phyloP scores from a whole-genome alignment of 148 eudicot genomes.

The Amaranthus hypochondriacus region DNA sequence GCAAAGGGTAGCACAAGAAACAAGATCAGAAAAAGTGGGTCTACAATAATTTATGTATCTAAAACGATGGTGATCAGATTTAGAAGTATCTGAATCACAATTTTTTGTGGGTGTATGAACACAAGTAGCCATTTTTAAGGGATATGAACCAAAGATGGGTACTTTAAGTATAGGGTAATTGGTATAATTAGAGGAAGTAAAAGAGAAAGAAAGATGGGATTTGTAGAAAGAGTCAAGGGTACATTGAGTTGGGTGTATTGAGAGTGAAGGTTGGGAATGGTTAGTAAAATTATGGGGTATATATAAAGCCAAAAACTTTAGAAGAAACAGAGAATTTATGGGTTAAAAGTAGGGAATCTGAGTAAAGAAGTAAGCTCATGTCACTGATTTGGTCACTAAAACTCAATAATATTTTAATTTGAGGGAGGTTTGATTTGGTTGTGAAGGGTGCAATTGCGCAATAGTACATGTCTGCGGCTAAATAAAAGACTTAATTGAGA shows the following conservation, averaged over 20 bases:
- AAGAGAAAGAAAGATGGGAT: not conserved
- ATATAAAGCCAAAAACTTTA: not conserved
- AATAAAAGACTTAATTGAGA: no score
- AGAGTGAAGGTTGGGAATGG: slow-evolving; percentile 14
- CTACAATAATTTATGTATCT: slow-evolving; percentile 26
- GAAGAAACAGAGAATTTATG: slow-evolving; percentile 1
- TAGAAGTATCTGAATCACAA: slow-evolving; percentile 30
- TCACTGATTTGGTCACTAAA: slow-evolving; percentile 29
- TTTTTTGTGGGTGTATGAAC: slow-evolving; percentile 31
- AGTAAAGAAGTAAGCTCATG: slow-evolving; percentile 23
- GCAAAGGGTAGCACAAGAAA: slow-evolving; percentile 30
- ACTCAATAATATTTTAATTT: no score
- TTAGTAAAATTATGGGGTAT: not conserved
- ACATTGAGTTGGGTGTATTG: not conserved
- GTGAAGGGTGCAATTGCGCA: no score
- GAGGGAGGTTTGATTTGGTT: no score
- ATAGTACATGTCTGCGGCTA: no score
- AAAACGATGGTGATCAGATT: slow-evolving; percentile 31
- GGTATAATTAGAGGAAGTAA: not conserved
- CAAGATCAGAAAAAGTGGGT: slow-evolving; percentile 32
- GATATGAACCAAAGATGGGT: not conserved
- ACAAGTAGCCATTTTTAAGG: slow-evolving; percentile 42
- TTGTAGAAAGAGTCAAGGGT: slow-evolving; percentile 7
- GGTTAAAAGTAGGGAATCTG: slow-evolving; percentile 1
- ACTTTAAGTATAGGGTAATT: not conserved